Evolutionary conservation across 140 eudicot species (phyloP).

Genomic region (Bidens hawaiensis): DNA sequence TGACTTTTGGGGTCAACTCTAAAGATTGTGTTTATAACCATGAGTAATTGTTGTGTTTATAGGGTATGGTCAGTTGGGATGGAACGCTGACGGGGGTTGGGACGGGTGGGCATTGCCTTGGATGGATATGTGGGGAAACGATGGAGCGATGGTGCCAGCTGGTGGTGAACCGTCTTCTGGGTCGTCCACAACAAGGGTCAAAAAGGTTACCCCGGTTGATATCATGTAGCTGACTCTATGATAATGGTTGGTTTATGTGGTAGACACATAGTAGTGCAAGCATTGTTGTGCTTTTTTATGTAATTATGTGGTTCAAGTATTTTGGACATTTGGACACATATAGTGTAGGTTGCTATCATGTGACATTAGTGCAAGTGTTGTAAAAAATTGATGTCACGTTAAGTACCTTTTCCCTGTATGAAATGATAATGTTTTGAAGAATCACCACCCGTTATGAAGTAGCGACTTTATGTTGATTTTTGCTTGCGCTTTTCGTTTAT

Average conservation of each 20-base stretch:
- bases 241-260: background rate
- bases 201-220: constrained; percentile 34
- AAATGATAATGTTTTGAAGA: too few relatives aligned
- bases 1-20: too few relatives aligned
- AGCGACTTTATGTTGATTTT: too few relatives aligned
- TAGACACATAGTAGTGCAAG: background rate
- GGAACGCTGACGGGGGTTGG: constrained; percentile 29
- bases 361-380: background rate
- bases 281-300: background rate
- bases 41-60: constrained; percentile 10
- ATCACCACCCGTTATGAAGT: too few relatives aligned
- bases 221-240: constrained; percentile 18
- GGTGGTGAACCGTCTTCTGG: constrained; percentile 15
- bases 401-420: too few relatives aligned
- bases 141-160: constrained; percentile 25
- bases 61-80: constrained; percentile 42
- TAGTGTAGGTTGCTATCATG: background rate
- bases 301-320: background rate
- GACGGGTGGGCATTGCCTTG: constrained; percentile 48
- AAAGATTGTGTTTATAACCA: background rate
- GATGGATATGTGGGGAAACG: constrained; percentile 31
- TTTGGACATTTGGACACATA: background rate
- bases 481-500: too few relatives aligned
- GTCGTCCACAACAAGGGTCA: constrained; percentile 24
- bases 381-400: too few relatives aligned